Evolutionary conservation across 1,284 basidiomycete genomes (phyloP), one percentile per base, ranked within the genome.

Genomic region (Fistulina hepatica): DNA sequence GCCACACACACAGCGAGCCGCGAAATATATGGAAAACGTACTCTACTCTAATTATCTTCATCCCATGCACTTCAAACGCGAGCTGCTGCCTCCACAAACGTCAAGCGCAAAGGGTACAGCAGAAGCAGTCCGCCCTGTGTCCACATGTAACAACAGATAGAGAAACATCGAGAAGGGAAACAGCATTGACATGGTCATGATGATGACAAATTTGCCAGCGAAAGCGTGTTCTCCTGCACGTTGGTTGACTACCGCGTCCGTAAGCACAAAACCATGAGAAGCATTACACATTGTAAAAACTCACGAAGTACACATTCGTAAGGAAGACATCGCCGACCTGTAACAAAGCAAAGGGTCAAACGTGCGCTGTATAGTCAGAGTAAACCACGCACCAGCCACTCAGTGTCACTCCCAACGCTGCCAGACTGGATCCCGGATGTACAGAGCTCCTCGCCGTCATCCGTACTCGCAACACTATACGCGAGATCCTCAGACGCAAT

Each of bases 291-390:
- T 9, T n/a, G 9, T n/a, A 26, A 9, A n/a, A 9, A 26, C 10
- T 9, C 24, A n/a, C 22, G 57, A 83, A 81, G 57, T 84, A 84
- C 1, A 71, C 81, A 52, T 82, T 85, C 70, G 84, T 83, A 51
- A 84, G 61, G 66, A 83, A 84, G 27, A 76, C 74, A 48, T 78
- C 78, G 26, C 77, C 76, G 34, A 76, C 60, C 70, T 73, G 35
- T 10, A 40, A 17, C 7, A 34, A 12, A 35, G 31, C 17, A 7
- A 7, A 32, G 34, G 21, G 34, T 22, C 38, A 38, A 24, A 39
- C 21, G 38, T 16, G n/a, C n/a, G 24, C 9, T 9, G 9, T 25
- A 25, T 25, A n/a, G 24, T 25, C 9, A 25, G n/a, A n/a, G 24
- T 25, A 41, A 17, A n/a, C n/a, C n/a, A 50, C 70, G 50, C 48